A percentile compares a stretch with the other conserved stretches of the same genome.
Conservation (phyloP, 192 early-diverging fungal genomes). For the Coemansia sp. region DNA sequence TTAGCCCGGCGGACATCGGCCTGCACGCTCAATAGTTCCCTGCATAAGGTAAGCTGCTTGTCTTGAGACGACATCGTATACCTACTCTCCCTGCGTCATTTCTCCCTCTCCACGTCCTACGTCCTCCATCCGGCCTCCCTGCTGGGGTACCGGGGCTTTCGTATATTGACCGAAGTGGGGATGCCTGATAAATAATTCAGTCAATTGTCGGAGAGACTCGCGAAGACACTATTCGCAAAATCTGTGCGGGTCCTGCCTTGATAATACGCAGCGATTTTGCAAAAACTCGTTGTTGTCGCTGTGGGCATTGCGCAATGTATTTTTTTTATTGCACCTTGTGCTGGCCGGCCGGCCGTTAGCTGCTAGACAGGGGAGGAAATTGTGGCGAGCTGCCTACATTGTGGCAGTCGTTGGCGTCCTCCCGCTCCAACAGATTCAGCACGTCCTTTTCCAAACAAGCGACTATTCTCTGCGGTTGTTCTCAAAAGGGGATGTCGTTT, state of each 20-base stretch:
- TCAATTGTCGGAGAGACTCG: slow-evolving; percentile 3
- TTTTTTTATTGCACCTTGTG: neutral
- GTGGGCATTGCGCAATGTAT: neutral
- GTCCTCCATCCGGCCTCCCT: neutral
- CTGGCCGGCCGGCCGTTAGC: neutral
- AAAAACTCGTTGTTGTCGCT: neutral
- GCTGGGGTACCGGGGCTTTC: neutral
- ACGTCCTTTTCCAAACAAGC: neutral
- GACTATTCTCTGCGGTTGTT: neutral
- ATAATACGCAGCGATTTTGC: neutral
- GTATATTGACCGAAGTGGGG: slow-evolving; percentile 1
- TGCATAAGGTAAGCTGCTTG: slow-evolving; percentile 14
- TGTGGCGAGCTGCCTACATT: neutral
- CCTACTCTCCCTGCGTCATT: neutral
- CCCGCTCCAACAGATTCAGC: neutral
- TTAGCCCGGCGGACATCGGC: neutral
- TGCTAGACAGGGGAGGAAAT: neutral
- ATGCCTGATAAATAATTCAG: neutral
- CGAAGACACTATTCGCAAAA: neutral
- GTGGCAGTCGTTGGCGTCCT: neutral
- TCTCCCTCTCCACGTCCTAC: neutral
- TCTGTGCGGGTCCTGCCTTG: neutral
- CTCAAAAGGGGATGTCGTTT: neutral
- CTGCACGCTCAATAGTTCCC: slow-evolving; percentile 2
- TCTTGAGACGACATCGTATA: neutral